Conservation (phyloP, 1,284 basidiomycete genomes). For the Tilletia indica region DNA sequence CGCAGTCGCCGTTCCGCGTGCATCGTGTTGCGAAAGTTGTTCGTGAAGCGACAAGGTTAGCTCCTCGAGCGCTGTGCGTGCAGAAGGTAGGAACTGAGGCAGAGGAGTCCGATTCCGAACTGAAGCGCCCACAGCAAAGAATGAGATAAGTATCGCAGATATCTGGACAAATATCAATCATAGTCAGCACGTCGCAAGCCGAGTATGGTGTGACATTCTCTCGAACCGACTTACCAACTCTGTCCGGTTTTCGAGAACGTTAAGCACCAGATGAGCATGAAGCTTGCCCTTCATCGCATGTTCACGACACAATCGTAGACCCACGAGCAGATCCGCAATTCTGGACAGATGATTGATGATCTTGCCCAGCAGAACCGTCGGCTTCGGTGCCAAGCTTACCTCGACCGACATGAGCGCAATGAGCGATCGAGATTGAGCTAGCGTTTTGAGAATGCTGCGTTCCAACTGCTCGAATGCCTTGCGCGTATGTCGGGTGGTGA, state of each 20-base stretch:
- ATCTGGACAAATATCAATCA: constrained; percentile 25
- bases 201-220: neutral
- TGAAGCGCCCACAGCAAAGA: constrained; percentile 59
- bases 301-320: constrained; percentile 58
- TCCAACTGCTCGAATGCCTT: constrained; percentile 35
- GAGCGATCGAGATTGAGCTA: constrained; percentile 55
- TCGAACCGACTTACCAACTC: constrained; percentile 48
- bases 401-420: constrained; percentile 54
- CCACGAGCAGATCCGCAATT: constrained; percentile 56
- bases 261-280: constrained; percentile 57
- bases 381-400: constrained; percentile 59
- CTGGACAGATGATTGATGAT: constrained; percentile 57
- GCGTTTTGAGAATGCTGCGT: constrained; percentile 53
- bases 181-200: neutral
- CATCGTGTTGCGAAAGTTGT: constrained; percentile 20
- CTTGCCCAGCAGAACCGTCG: constrained; percentile 56
- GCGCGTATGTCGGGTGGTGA: constrained; percentile 27
- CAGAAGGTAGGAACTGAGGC: constrained; percentile 60
- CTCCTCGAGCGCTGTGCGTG: constrained; percentile 53
- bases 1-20: neutral
- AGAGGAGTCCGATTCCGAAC: constrained; percentile 58
- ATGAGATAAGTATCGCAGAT: constrained; percentile 57
- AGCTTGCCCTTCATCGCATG: constrained; percentile 42
- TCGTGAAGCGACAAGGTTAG: constrained; percentile 39
- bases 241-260: constrained; percentile 59